phyloP scores from a whole-genome alignment of 768 basidiomycete genomes.

The Macrocybe gigantea region DNA sequence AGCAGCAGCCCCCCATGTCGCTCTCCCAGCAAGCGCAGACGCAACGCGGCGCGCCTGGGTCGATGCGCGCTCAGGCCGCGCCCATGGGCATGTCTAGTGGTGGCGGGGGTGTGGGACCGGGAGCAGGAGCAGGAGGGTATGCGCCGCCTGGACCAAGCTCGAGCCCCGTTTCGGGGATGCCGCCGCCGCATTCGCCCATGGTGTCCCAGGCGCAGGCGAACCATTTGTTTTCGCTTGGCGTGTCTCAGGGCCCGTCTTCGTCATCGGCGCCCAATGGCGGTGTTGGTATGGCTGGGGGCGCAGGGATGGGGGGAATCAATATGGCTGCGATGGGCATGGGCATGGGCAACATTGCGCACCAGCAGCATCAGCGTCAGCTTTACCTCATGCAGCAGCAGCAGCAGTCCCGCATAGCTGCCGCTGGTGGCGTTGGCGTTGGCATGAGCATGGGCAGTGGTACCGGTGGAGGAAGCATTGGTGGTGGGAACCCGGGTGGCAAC shows the following conservation, averaged over 20 bases:
- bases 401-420: constrained; percentile 31
- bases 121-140: constrained; percentile 10
- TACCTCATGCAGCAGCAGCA: constrained; percentile 23
- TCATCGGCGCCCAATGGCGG: not conserved
- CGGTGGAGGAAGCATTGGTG: too few species aligned
- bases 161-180: too few species aligned
- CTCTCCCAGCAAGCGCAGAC: constrained; percentile 19
- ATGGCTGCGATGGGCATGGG: not conserved
- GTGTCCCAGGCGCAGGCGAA: too few species aligned
- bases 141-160: constrained; percentile 9
- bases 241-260: too few species aligned
- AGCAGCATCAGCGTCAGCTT: constrained; percentile 19
- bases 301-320: not conserved
- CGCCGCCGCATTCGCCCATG: too few species aligned
- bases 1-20: constrained; percentile 35
- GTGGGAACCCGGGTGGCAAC: constrained; percentile 3
- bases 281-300: not conserved
- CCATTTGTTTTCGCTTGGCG: too few species aligned
- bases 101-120: constrained; percentile 10
- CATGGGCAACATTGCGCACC: constrained; percentile 19
- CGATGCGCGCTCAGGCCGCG: not conserved
- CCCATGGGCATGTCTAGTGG: not conserved
- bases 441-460: constrained; percentile 6
- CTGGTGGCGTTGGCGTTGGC: constrained; percentile 26
- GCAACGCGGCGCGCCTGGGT: constrained; percentile 11